phyloP scores from a whole-genome alignment of 352 stramenopile species.

The Pythium dissimile region DNA sequence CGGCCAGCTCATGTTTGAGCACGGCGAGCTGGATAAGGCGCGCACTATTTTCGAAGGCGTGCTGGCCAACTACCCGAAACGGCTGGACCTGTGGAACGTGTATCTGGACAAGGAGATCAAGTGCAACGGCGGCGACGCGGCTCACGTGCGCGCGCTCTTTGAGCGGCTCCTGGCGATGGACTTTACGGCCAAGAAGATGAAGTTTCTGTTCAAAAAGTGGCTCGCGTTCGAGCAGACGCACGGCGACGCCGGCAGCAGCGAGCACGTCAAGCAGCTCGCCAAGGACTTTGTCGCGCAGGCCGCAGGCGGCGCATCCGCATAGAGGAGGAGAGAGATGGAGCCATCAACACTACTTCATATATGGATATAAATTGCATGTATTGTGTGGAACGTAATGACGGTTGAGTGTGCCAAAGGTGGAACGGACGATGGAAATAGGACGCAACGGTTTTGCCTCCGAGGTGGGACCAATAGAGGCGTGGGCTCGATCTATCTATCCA shows the following conservation, averaged over 20 bases:
- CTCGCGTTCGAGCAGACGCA: conserved; percentile 92
- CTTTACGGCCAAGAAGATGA: conserved; percentile 97
- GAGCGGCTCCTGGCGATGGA: conserved; percentile 91
- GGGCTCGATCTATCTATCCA: too few relatives aligned
- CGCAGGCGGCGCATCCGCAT: conserved; percentile 22
- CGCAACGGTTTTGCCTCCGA: conserved; percentile 13
- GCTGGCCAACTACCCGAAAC: conserved; percentile 93
- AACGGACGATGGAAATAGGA: conserved; percentile 6
- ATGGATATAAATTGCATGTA: too few relatives aligned
- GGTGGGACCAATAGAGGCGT: too few relatives aligned
- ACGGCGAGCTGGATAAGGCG: conserved; percentile 90
- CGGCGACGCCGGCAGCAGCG: conserved; percentile 81
- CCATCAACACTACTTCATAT: not conserved
- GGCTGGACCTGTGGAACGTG: conserved; percentile 95
- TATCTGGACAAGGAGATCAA: conserved; percentile 98
- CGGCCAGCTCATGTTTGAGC: conserved; percentile 94
- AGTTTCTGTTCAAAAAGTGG: conserved; percentile 98
- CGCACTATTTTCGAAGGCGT: conserved; percentile 95
- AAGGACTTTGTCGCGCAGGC: conserved; percentile 89
- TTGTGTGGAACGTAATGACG: too few relatives aligned
- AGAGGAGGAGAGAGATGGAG: not conserved
- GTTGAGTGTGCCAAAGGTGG: too few relatives aligned
- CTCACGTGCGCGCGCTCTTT: conserved; percentile 88
- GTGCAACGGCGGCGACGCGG: conserved; percentile 67
- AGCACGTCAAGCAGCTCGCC: conserved; percentile 94